Base-by-base conservation (phyloP, 1,284 basidiomycete species). In the Tilletia setariae region DNA sequence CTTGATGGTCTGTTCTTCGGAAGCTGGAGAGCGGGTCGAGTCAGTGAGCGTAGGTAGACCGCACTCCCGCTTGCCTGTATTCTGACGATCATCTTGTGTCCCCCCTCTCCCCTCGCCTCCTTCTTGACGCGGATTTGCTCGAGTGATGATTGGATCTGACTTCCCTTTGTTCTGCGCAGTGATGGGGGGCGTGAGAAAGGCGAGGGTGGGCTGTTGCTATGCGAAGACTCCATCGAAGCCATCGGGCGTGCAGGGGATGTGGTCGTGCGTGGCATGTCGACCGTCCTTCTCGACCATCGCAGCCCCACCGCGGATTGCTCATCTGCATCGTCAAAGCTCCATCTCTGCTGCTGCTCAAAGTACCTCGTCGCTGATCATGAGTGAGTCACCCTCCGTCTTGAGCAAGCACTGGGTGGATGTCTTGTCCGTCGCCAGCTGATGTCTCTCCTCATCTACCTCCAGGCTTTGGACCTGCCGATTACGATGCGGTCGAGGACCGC, bases 401-500 rank as follows among this genome's bases (percentile, higher is more conserved):
- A n/a, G n/a, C n/a, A n/a, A n/a, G n/a, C n/a, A n/a, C n/a, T n/a
- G n/a, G n/a, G n/a, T n/a, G n/a, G n/a, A n/a, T n/a, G n/a, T n/a
- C n/a, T n/a, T 19, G 9, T 11, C 43, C 43, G 9, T 44, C 11
- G 43, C 9, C 43, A 9, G 43, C 3, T 49, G 6, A 49, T 16
- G 6, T 19, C 46, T 49, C 19, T 35, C 30, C 19, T n/a, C 56
- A 35, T 30, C 11, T 15, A 35, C 32, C 3, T 30, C 9, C 56
- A 61, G 56, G 56, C 56, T 61, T 61, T 35, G 56, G 56, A 19
- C 56, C 56, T 16, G 28, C 56, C 23, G 56, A 61, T 30, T 61
- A 61, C 56, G 80, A 83, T 76, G 81, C 82, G 73, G 81, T 83
- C 70, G 82, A 83, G 71, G 82, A 83, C 71, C 77, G 81, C 69